Base-by-base conservation (phyloP, 768 basidiomycete genomes). In the Punctularia strigosozonata region DNA sequence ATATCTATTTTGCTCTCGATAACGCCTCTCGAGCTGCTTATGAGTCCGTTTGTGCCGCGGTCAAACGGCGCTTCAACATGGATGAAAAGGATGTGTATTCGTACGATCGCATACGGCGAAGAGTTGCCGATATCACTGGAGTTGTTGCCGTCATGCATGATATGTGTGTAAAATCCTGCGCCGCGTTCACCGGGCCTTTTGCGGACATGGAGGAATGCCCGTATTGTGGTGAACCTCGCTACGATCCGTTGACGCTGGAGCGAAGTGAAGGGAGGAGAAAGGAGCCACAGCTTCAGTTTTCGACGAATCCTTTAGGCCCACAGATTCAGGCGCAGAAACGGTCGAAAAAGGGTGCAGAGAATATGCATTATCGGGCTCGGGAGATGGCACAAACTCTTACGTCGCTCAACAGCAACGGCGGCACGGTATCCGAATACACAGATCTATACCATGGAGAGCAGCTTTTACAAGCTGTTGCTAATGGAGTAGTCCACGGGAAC, bases 241-340 rank as follows among this genome's bases (percentile, higher is more conserved):
- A 38, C 17, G 47, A 48, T 25, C 25, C 31, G 14, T 14, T n/a
- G 13, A 34, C 20, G 31, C 33, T 41, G 3, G 5, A 18, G 6
- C 31, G 14, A 3, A 40, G 25, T 22, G 30, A 38, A 15, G 38
- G 31, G 17, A 23, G 14, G 6, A 14, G 6, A 3, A 51, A 50
- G 36, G 40, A 41, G 8, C 36, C 47, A 3, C 23, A 24, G 5
- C 38, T 37, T n/a, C 14, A 35, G 2, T 50, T 50, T 28, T 24
- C 25, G 17, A 52, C 47, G 13, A 42, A 49, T 18, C 50, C 50
- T 6, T 21, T 52, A 12, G 51, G 46, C 13, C 51, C 43, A 3
- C 46, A 48, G 40, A 23, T 50, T 3, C 45, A 48, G 30, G 44
- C 48, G 12, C 31, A n/a, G 21, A 39, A 40, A 24, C 31, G 41